Percentiles rank a stretch among this genome's conserved stretches.
These are phyloP conservation scores for Metahyphopichia silvanorum DNA, from an alignment of 805 yeast genomes.

Conservation along the genomic window DNA sequence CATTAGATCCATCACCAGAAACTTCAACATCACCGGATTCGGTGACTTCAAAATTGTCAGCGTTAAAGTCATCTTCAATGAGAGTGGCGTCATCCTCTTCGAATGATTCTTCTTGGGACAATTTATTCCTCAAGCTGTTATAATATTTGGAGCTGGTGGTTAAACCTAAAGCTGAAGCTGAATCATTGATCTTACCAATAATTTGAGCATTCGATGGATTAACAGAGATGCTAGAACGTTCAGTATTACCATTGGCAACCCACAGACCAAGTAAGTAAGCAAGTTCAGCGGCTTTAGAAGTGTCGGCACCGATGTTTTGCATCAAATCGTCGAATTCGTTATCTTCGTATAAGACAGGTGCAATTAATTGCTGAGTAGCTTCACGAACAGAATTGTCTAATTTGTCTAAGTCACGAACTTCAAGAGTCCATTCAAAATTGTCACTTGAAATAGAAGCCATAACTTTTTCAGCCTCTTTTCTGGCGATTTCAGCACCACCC, in stretches of 20 bases:
- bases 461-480: slow-evolving; percentile 15
- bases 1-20: slow-evolving; percentile 1
- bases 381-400: slow-evolving; percentile 24
- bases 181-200: slow-evolving; percentile 18
- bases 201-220: slow-evolving; percentile 5
- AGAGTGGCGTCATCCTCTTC: slow-evolving; percentile 6
- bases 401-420: slow-evolving; percentile 32
- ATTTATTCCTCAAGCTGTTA: not conserved
- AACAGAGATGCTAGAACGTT: slow-evolving; percentile 11
- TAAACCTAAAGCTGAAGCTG: slow-evolving; percentile 20
- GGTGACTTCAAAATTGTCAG: slow-evolving; percentile 3
- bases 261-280: slow-evolving; percentile 42
- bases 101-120: not conserved
- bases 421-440: slow-evolving; percentile 34
- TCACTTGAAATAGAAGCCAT: slow-evolving; percentile 8
- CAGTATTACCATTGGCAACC: slow-evolving; percentile 33
- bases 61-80: slow-evolving; percentile 4
- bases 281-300: slow-evolving; percentile 17
- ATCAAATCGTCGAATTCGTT: slow-evolving; percentile 25
- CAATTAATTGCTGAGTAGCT: slow-evolving; percentile 27
- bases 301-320: slow-evolving; percentile 13
- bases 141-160: not conserved
- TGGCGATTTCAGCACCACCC: slow-evolving; percentile 19
- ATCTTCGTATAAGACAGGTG: slow-evolving; percentile 33
- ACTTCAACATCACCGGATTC: slow-evolving; percentile 1